Evolutionary conservation across 2,329 filamentous ascomycete species (phyloP), one percentile per base, ranked within the genome.

Genomic region (Pestalotiopsis sp.): DNA sequence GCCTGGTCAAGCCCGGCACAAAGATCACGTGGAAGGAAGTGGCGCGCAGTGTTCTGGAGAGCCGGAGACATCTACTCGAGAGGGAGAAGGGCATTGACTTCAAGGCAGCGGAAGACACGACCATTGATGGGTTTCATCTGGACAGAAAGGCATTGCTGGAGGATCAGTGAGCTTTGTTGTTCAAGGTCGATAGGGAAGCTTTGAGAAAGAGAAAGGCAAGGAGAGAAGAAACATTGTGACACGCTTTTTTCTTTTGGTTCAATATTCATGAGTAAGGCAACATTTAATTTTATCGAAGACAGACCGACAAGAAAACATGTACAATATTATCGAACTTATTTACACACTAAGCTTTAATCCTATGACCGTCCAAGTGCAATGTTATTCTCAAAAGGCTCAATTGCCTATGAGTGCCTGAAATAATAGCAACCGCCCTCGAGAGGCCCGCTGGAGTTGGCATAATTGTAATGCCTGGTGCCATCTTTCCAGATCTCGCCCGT

Each of bases 21-120:
- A 56, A 23, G 20, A 64, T 71, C 23, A n/a, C 66, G 3, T 71
- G 70, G 70, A 66, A 62, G 20, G 64, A 67, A 17, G 59, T 71
- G 38, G 70, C 66, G 3, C 41, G 36, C 6, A 36, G 64, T 36
- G 20, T 71, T 17, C 64, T 70, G 7, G 66, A 66, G 52, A 70
- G 68, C 59, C 68, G 64, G 11, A 36, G 39, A 14, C 36, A 20
- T 39, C 20, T 71, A 3, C 67, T 67, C 52, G 27, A 64, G 64
- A 66, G 60, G 59, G 59, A 58, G 25, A 56, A 58, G 17, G 66
- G 25, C n/a, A 52, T 70, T 57, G 66, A 70, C 38, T 69, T 69
- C 14, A 41, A 25, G 11, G 45, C 27, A 38, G 62, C 60, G 14
- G 69, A 67, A 20, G 67, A 69, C 20, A 20, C 60, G 41, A 13